Base-by-base conservation (phyloP, 2,329 filamentous ascomycete genomes). In the Ophiobolus disseminans region DNA sequence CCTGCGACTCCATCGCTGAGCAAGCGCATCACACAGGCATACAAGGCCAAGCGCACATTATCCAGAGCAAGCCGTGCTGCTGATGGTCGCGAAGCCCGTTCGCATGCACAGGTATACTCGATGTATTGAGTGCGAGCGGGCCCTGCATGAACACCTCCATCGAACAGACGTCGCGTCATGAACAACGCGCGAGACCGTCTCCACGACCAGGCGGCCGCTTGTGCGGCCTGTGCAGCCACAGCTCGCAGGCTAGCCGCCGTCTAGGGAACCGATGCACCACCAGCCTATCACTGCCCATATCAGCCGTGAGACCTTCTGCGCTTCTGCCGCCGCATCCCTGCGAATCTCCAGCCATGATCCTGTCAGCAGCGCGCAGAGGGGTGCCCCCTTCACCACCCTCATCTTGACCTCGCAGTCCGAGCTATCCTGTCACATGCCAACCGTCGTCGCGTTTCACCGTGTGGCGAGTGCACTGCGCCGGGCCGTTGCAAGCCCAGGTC, bases 341-440 rank as follows among this genome's bases (percentile, higher is more conserved):
- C 45, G 37, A 45, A 49, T 57, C 53, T 52, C 55, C 58, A 58
- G 45, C 47, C 32, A 17, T 38, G n/a, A 32, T 44, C 28, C 28
- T 25, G 41, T 26, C 43, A 48, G 40, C 43, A 36, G 16, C 4
- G 41, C 22, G 41, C 32, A 22, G 41, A 36, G 41, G 14, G 25
- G 25, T 28, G 16, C 5, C n/a, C 26, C 23, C 16, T 32, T 25
- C 25, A 26, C 23, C 2, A n/a, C n/a, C n/a, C n/a, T n/a, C n/a
- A n/a, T n/a, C n/a, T n/a, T n/a, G n/a, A n/a, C n/a, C n/a, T n/a
- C n/a, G n/a, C n/a, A n/a, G n/a, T n/a, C n/a, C n/a, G n/a, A n/a
- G n/a, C n/a, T n/a, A n/a, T n/a, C 30, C 55, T 57, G 54, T 64
- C 67, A 70, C 65, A 68, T 66, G 67, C 58, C 55, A 60, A 36